Evolutionary conservation across 352 stramenopile species (phyloP), one percentile per base, ranked within the genome.

Genomic region (Pythium plurisporium): DNA sequence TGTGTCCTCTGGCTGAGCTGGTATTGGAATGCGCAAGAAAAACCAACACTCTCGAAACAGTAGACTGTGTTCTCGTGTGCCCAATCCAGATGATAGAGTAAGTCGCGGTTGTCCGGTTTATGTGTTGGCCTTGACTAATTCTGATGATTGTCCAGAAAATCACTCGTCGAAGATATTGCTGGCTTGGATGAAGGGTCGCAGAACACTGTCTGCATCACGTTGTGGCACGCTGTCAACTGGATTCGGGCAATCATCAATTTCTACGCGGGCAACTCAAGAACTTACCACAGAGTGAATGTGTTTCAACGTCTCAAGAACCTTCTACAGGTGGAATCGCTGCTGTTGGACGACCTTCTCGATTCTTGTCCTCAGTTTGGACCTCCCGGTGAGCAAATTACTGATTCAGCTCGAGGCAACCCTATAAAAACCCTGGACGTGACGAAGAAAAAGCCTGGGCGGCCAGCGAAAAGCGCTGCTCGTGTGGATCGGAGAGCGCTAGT

Each of bases 171-270:
- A 43, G 74, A 87, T 25, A 41, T 86, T 17, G 66, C 59, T 2
- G 69, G 54, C 3, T 49, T 85, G 14, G 68, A 79, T 41, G 42
- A 59, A 3, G 36, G 41, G 8, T 62, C 49, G 11, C 76, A 86
- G 30, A 70, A 78, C 48, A 68, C 60, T 1, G 49, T 88, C 5
- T 86, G 74, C 47, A 56, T 50, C 7, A 66, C 63, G 9, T 51
- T 88, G 10, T 88, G 78, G 78, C 65, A 85, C 45, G 58, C 73
- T 6, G 62, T 86, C 37, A 86, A 86, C 25, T 88, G 78, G 78
- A 71, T 82, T n/a, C 75, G 78, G 40, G 64, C 74, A 20, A 67
- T 88, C 19, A 33, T 88, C 22, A 82, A 79, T 19, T 84, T 81
- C 19, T 86, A 85, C 47, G 61, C 69, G 3, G 52, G 37, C 49